Base-by-base conservation (phyloP, 1,284 basidiomycete species). In the Heliocybe sulcata region DNA sequence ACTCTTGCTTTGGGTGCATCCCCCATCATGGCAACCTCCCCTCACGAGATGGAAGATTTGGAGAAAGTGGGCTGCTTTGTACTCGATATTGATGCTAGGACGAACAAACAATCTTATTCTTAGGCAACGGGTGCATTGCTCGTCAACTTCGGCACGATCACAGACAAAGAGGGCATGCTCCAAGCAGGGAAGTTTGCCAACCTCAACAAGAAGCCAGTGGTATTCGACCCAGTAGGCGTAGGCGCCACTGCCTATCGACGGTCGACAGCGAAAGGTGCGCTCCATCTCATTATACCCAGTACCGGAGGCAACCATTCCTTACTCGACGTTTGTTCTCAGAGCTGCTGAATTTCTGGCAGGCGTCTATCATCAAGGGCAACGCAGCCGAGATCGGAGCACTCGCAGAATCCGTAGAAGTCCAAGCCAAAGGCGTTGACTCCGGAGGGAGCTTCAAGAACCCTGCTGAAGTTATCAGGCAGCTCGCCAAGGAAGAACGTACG, bases 361-460 rank as follows among this genome's bases (percentile, higher is more conserved):
- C 90, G 16, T 89, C 88, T 19, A 87, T 97, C 19, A 94, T 98
- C 72, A 98, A 98, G 70, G 96, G 95, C 3, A 98, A 98, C 65
- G 90, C 93, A 0, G 94, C 84, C 20, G 96, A 98, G 69, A 85
- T 98, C 22, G 92, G 84, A 0, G 77, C 88, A 0, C 72, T 98
- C 12, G 81, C 86, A 1, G 80, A 86, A 16, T 87, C 86, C 0
- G 67, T 68, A n/a, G 93, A 88, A 83, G 91, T 93, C 2, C 69
- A 77, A 59, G 79, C 87, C n/a, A 85, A 84, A 65, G 95, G 96
- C 1, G 95, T 98, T 1, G 96, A 98, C 69, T 90, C 87, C 52
- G 77, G 87, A 14, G 91, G 92, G 0, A 66, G 72, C 10, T 93
- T 98, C 67, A 73, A 79, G 51, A 81, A 96, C 64, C 92, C 95